Evolutionary conservation across 345 rosid genomes (phyloP), one percentile per base, ranked within the genome.

Genomic region (Hibiscus tridactylites): DNA sequence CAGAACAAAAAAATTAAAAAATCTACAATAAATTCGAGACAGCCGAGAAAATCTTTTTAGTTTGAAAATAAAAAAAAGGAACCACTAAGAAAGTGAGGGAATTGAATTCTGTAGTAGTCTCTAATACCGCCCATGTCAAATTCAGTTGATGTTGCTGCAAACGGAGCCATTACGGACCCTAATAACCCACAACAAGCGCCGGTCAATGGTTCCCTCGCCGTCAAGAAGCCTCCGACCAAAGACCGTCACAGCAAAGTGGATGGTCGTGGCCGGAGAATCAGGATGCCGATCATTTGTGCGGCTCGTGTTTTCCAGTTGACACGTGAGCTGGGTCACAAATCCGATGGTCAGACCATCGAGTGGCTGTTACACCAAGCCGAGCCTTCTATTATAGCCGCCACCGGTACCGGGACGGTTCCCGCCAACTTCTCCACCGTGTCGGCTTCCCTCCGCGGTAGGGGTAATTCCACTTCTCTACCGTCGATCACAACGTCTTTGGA

Each of bases 301-400:
- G 99, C 99, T 13, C 88, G 99, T 12, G 99, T 96, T 47, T 95
- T 95, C 74, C 99, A 95, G 83, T 75, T 95, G 66, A 95, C 99
- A 0, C 91, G 98, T 9, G 99, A 96, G 85, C 82, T 96, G 13
- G 99, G 99, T 12, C 99, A 92, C 69, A 96, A 96, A 80, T 96
- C 98, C 2, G 98, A 96, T 42, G 99, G 99, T n/a, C 98, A 96
- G 81, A 96, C 99, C 9, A 96, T 96, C 29, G 98, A 96, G 75
- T 96, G 99, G 99, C 88, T 96, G 0, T 96, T 96, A 24, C 97
- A 98, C 75, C 98, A 96, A 76, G 99, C 98, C 2, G 99, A 96
- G 84, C 98, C 98, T n/a, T 90, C 99, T 5, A 95, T 95, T 66
- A 90, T 95, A 68, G 98, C 99, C 9, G 99, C 99, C 24, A 95